phyloP scores from a whole-genome alignment of 257 asterid genomes.

The Solanum microdontum region DNA sequence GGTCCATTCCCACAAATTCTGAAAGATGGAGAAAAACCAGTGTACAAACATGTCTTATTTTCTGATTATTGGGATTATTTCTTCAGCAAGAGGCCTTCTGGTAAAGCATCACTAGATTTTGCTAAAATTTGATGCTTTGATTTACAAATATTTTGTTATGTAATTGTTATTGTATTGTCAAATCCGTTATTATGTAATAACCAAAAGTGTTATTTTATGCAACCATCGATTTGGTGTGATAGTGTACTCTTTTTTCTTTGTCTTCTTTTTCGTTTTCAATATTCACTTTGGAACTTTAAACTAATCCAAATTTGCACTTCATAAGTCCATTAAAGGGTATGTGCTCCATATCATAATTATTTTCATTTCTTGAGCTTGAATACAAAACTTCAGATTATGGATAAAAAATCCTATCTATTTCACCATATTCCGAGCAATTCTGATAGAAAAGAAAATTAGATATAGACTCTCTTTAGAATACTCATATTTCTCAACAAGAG shows the following conservation, averaged over 20 bases:
- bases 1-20: constrained; percentile 30
- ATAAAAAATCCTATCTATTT: neutral
- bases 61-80: constrained; percentile 40
- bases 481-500: too few relatives aligned
- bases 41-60: constrained; percentile 23
- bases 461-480: too few relatives aligned
- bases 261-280: neutral
- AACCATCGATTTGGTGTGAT: neutral
- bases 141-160: neutral
- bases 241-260: too few relatives aligned
- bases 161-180: neutral
- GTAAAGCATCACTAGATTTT: constrained; percentile 27
- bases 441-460: too few relatives aligned
- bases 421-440: neutral
- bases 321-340: too few relatives aligned
- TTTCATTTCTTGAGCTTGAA: neutral
- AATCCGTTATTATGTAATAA: neutral
- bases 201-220: neutral
- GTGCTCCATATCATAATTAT: neutral
- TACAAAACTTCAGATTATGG: fast-evolving
- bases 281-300: too few relatives aligned
- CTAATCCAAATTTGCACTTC: too few relatives aligned
- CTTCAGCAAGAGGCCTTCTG: constrained; percentile 34
- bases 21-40: constrained; percentile 25
- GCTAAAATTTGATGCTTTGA: constrained; percentile 20